Evolutionary conservation across 768 basidiomycete species (phyloP).

Genomic region (Boletus insuetus): DNA sequence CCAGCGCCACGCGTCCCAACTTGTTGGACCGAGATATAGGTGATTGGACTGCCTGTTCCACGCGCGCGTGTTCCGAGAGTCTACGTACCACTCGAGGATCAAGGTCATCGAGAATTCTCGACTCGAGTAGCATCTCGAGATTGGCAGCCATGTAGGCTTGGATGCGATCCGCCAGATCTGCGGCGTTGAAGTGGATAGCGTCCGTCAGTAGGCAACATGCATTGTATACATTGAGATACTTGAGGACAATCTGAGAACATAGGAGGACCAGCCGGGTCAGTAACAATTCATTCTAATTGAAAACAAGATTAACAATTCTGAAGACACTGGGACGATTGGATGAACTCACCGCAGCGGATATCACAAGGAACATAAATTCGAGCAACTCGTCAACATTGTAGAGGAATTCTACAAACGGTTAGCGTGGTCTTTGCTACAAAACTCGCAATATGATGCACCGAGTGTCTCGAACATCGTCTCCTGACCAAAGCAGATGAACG

Average conservation of each 20-base stretch:
- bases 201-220: conserved; percentile 78
- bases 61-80: conserved; percentile 55
- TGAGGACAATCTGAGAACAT: conserved; percentile 75
- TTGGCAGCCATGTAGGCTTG: conserved; percentile 80
- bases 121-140: conserved; percentile 84
- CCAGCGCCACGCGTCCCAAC: conserved; percentile 53
- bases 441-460: conserved; percentile 41
- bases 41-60: conserved; percentile 61
- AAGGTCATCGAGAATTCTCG: conserved; percentile 75
- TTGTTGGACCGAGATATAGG: conserved; percentile 60
- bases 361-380: conserved; percentile 83
- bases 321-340: background rate
- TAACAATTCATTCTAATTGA: conserved; percentile 74
- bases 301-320: background rate
- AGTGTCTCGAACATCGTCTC: conserved; percentile 71
- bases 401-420: conserved; percentile 50
- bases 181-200: conserved; percentile 74
- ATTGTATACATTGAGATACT: conserved; percentile 67
- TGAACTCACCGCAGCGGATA: conserved; percentile 73
- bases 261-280: conserved; percentile 81
- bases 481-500: conserved; percentile 73
- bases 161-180: conserved; percentile 63
- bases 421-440: background rate
- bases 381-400: conserved; percentile 70
- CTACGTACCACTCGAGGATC: conserved; percentile 61